phyloP scores from a whole-genome alignment of 768 basidiomycete species.

The Solioccasus polychromus region DNA sequence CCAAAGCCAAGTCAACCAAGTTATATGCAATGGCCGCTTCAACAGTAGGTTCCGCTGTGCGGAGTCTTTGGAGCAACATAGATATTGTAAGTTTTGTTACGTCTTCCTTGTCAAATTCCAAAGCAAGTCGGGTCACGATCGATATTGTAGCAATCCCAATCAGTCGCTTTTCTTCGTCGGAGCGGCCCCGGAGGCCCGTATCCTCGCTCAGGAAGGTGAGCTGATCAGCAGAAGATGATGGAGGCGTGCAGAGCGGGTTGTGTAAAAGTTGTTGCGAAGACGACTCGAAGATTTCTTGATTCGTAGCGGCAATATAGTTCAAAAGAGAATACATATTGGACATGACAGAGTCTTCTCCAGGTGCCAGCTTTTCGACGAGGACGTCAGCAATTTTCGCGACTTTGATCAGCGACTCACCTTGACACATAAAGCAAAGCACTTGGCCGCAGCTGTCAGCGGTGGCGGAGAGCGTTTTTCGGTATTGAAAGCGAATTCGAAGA shows the following conservation, averaged over 20 bases:
- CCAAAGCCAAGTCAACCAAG: constrained; percentile 83
- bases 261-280: constrained; percentile 43
- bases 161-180: constrained; percentile 81
- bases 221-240: constrained; percentile 40
- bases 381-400: not conserved
- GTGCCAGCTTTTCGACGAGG: constrained; percentile 55
- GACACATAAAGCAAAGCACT: constrained; percentile 87
- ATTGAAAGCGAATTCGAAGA: constrained; percentile 84
- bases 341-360: constrained; percentile 85
- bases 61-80: constrained; percentile 86
- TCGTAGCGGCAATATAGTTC: constrained; percentile 85
- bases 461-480: constrained; percentile 72
- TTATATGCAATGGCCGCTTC: constrained; percentile 92
- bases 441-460: constrained; percentile 80
- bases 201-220: constrained; percentile 57
- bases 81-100: constrained; percentile 87
- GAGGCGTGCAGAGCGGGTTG: constrained; percentile 38
- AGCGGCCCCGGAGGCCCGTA: constrained; percentile 59
- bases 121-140: constrained; percentile 80
- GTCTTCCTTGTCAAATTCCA: constrained; percentile 86
- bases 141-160: constrained; percentile 91
- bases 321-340: constrained; percentile 96
- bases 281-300: constrained; percentile 67
- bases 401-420: constrained; percentile 44
- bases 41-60: constrained; percentile 80